Base-by-base conservation (phyloP, 805 yeast genomes). In the Starmerella geochares region DNA sequence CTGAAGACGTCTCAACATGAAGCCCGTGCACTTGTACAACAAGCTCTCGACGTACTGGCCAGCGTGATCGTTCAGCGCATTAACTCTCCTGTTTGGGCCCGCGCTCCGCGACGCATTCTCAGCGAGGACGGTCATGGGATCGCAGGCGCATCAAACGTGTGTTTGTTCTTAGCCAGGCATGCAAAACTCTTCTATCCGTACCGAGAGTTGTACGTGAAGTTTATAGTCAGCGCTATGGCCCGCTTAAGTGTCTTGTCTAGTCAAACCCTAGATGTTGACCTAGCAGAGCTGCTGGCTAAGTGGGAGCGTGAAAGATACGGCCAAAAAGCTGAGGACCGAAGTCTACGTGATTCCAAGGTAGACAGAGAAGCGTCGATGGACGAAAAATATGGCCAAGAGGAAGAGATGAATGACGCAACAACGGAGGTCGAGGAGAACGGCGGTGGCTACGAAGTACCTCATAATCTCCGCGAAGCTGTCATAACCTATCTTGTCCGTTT, bases 51-150 rank as follows among this genome's bases (percentile, higher is more conserved):
- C 60, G 69, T 84, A 4, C 69, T 92, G 17, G 96, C 96, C 0
- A 95, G 96, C 0, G 92, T 83, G 0, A 74, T 90, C 72, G 79
- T 84, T 1, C 73, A 74, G 49, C 71, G 94, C 47, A 75, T 83
- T 66, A 70, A 70, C 5, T 60, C 73, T 1, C 75, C 79, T 7
- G 69, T 74, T 52, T 92, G 97, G 97, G 76, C 92, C 46, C 88
- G 85, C 57, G 87, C 95, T 88, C 95, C 96, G 0, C 79, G 96
- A 56, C 74, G 96, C 47, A 92, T 90, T 1, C 71, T 92, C 13
- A 80, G 88, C 2, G 97, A 94, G 62, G 94, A 87, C 60, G 90
- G 92, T 0, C 83, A 81, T 62, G 86, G 79, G 59, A 87, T 86
- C 3, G 78, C 81, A 2, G 95, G 86, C 60, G 95, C 88, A 33